Base-by-base conservation (phyloP, 495 filamentous ascomycete genomes). In the Talaromyces nanjingensis region DNA sequence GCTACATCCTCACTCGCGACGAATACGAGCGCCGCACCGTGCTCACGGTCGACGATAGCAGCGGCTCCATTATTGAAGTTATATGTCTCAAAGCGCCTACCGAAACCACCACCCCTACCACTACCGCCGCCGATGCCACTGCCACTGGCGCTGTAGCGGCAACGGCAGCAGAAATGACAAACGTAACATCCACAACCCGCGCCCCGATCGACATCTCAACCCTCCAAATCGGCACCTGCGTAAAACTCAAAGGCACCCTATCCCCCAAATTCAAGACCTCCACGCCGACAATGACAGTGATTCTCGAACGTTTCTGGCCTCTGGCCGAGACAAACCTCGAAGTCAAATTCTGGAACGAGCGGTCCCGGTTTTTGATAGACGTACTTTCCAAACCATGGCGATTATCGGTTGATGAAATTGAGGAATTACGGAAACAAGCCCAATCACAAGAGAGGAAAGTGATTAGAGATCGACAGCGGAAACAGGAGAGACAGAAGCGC, bases 11-110 rank as follows among this genome's bases (percentile, higher is more conserved):
- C 56, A 89, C 90, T 12, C 79, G 92, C 61, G 87, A 91, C 64
- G 85, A 91, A 20, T 82, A 79, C 62, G 71, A 79, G 11, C 79
- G 75, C 5, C 83, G 81, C 64, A 84, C 81, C 20, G 74, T 90
- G 63, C 83, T 91, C 52, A 90, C 84, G 0, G 68, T 98, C 27
- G 94, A 98, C 66, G 94, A 98, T 74, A 88, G 90, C 72, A 93
- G 89, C 69, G 96, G 93, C 9, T 75, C 80, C 4, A 89, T 83
- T 2, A 82, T 97, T 34, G 89, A 96, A 56, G 70, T 87, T 12
- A 69, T 72, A 7, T 74, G 79, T 34, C 58, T 72, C 24, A 74
- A 72, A 65, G 60, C 65, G 18, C 27, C 63, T 1, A 42, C 33
- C n/a, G 58, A 74, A 24, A 59, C 64, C 42, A 60, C 70, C 22